phyloP scores from a whole-genome alignment of 2,329 filamentous ascomycete genomes.

The Apiospora phragmitis region DNA sequence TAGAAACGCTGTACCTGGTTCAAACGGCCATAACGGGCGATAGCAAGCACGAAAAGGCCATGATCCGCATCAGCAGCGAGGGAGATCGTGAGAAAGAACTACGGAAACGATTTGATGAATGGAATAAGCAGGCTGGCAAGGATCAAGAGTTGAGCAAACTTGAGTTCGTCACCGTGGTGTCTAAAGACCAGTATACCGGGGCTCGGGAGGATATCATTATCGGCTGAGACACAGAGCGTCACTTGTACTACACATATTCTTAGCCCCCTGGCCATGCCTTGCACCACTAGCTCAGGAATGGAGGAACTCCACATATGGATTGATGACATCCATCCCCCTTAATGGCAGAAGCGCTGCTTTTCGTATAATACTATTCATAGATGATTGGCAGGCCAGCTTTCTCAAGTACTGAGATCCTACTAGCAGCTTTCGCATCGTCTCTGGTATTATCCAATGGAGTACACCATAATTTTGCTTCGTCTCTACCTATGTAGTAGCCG shows the following conservation, averaged over 20 bases:
- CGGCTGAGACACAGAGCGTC: constrained; percentile 19
- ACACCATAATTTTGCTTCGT: too few species aligned
- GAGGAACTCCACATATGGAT: neutral
- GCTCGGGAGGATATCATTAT: constrained; percentile 29
- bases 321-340: neutral
- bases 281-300: neutral
- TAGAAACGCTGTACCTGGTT: constrained; percentile 32
- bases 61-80: constrained; percentile 26
- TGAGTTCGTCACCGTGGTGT: constrained; percentile 28
- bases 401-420: too few species aligned
- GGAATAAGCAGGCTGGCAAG: constrained; percentile 29
- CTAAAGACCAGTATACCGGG: constrained; percentile 25
- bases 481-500: too few species aligned
- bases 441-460: too few species aligned
- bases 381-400: too few species aligned
- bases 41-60: constrained; percentile 26
- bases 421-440: too few species aligned
- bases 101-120: constrained; percentile 26
- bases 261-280: neutral
- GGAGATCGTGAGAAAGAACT: constrained; percentile 20
- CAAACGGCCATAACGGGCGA: constrained; percentile 25
- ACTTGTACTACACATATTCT: too few species aligned
- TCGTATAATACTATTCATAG: neutral
- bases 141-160: constrained; percentile 20
- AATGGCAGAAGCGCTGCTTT: too few species aligned